Base-by-base conservation (phyloP, 345 rosid species). In the Salix caprea region DNA sequence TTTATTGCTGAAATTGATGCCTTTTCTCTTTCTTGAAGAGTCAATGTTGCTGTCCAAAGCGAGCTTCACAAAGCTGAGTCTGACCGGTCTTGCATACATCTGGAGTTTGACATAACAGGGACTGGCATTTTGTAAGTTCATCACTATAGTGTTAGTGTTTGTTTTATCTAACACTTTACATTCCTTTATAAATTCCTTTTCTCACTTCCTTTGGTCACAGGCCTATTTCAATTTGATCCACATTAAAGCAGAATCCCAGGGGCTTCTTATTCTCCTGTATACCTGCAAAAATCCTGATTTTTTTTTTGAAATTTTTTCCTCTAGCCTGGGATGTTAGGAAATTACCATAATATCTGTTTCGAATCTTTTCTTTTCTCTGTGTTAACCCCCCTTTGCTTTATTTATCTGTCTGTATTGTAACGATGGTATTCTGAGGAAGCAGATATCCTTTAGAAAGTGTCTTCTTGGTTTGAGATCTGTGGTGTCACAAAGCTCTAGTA, bases 11-110 rank as follows among this genome's bases (percentile, higher is more conserved):
- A 82, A 15, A n/a, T 40, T 68, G 46, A n/a, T 44, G 56, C 39
- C 26, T 74, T 24, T 73, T 70, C 50, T 69, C 39, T 71, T 79
- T 65, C 46, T 11, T 85, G 79, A 87, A 95, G 99, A 82, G 94
- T 80, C 74, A 81, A 91, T 83, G 97, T 93, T 64, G 92, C 92
- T 74, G 84, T 88, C 32, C 92, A 75, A 82, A 93, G 79, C 74
- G 97, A 95, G 89, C 97, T 95, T 68, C 99, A 95, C 81, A 90
- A 82, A 83, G 86, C 92, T 54, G 96, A 82, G 80, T 95, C 99
- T 71, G 96, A 95, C 69, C 90, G 97, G 52, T 95, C 97, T 44
- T 95, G 99, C 85, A 91, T 90, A 66, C 99, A 95, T 89, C 79
- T 95, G 81, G 99, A 95, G 85, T 95, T 95, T 77, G 97, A 93